Evolutionary conservation across 2,329 filamentous ascomycete genomes (phyloP), one percentile per base, ranked within the genome.

Genomic region (Fusarium albosuccineum): DNA sequence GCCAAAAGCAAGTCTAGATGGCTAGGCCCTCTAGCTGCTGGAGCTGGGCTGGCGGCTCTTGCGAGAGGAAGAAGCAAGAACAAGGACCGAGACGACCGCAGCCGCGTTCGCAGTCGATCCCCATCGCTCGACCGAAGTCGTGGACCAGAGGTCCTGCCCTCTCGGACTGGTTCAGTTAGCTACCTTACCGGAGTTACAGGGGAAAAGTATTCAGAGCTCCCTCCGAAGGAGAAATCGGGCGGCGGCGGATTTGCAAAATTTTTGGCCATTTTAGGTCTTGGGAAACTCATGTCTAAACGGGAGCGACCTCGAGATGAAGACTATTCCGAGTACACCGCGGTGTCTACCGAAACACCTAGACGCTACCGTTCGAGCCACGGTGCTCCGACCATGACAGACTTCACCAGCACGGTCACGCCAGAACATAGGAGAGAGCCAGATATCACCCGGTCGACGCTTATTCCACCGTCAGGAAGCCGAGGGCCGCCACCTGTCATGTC

Each of bases 271-370:
- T 42, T 69, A 9, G 91, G 91, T 16, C 89, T 86, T 8, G 87
- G 86, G 16, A 87, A 87, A 30, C 77, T 88, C 50, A 85, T 86
- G 73, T 86, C 87, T 63, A 82, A 85, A 57, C 83, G 84, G 55
- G 80, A 85, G 29, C 78, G 77, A 39, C 77, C 78, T 40, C 78
- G 82, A 22, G 87, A 89, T 49, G 87, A 90, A 46, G 86, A 87
- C 58, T 89, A 89, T 69, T 89, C 88, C 7, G 86, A 87, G 61
- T 89, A 89, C 70, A 89, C 88, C 11, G 87, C 86, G 4, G 87
- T 91, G 3, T 84, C 85, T 2, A 88, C 85, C 0, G 87, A 89
- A 56, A 89, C 87, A 2, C 88, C 87, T 4, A 83, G 83, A 64
- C 81, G 85, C 45, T 76, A 81, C 40, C 79, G 79, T 54, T 79